These are phyloP conservation scores for Solanum boliviense DNA, from an alignment of 257 asterid species.

Conservation along the genomic window DNA sequence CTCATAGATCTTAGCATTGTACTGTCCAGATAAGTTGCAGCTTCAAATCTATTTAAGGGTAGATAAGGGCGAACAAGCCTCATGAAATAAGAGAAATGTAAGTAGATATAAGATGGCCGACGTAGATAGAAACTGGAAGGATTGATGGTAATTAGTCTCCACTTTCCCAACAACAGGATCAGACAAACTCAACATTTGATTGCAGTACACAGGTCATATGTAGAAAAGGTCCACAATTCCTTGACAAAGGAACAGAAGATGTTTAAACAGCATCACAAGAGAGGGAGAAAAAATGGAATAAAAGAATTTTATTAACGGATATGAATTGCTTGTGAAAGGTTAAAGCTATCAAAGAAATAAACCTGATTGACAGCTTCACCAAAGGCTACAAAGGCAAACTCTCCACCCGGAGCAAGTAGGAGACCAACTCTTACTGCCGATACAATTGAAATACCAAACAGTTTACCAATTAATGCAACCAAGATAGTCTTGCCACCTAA, in stretches of 20 bases:
- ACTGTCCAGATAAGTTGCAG: neutral
- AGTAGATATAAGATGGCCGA: neutral
- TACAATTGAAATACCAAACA: conserved; percentile 77
- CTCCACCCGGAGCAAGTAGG: conserved; percentile 99
- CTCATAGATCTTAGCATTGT: neutral
- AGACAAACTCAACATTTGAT: neutral
- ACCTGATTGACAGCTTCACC: conserved; percentile 99
- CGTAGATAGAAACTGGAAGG: neutral
- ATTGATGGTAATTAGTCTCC: neutral
- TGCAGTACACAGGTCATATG: neutral
- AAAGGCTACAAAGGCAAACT: conserved; percentile 97
- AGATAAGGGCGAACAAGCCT: neutral
- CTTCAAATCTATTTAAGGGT: neutral
- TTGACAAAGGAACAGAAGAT: neutral
- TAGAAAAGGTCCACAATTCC: neutral
- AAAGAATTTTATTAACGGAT: neutral
- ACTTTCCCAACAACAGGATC: neutral
- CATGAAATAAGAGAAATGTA: neutral
- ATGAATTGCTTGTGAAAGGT: neutral
- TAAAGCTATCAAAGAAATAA: neutral
- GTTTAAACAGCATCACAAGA: neutral
- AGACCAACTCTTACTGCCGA: conserved; percentile 96
- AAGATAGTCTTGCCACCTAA: conserved; percentile 83
- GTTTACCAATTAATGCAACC: conserved; percentile 76
- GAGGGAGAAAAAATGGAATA: neutral